phyloP scores from a whole-genome alignment of 2,329 filamentous ascomycete species.

The Neurospora crassa region DNA sequence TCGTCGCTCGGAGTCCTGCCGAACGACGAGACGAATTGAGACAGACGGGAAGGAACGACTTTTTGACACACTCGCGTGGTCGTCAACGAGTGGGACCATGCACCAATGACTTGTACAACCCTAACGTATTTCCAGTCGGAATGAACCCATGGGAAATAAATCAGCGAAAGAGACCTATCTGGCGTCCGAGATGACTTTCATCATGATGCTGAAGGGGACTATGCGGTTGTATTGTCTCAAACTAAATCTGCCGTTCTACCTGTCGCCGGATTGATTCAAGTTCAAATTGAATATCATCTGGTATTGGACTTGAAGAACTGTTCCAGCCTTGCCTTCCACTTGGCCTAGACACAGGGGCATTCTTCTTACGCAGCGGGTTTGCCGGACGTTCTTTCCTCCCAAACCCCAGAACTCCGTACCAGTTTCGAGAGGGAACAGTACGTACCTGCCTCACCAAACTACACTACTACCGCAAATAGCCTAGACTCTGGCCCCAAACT shows the following conservation, averaged over 20 bases:
- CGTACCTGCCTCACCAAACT: neutral
- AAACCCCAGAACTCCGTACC: neutral
- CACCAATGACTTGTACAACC: neutral
- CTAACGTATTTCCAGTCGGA: neutral
- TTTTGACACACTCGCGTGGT: neutral
- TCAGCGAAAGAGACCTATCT: neutral
- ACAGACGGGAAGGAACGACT: neutral
- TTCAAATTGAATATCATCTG: neutral
- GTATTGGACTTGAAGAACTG: neutral
- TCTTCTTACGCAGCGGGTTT: neutral
- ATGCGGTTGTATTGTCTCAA: neutral
- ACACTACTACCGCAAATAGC: neutral
- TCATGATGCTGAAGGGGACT: neutral
- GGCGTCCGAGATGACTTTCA: neutral
- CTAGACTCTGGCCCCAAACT: neutral
- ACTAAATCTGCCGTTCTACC: neutral
- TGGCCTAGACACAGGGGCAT: neutral
- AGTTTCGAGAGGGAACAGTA: neutral
- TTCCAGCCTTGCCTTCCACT: neutral
- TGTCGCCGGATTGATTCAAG: neutral
- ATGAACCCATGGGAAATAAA: neutral
- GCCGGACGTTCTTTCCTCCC: neutral
- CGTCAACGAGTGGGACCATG: neutral
- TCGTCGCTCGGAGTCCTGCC: neutral
- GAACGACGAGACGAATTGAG: neutral